phyloP scores from a whole-genome alignment of 345 rosid species.

The Schrenkiella parvula region DNA sequence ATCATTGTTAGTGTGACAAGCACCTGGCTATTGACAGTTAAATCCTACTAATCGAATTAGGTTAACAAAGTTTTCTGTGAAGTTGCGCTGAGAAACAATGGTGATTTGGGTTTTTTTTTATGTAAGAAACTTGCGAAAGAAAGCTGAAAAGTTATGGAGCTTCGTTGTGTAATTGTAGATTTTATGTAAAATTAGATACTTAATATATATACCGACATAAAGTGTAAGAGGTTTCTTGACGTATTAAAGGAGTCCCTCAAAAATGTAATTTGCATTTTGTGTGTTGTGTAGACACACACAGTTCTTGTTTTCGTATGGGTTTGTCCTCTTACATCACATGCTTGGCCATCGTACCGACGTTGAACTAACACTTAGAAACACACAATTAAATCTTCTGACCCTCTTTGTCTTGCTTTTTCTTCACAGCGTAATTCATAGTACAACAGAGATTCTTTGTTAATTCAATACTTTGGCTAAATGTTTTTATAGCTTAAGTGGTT shows the following conservation, averaged over 20 bases:
- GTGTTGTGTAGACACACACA: slow-evolving; percentile 11
- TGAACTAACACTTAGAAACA: neutral
- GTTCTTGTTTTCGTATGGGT: slow-evolving; percentile 19
- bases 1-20: neutral
- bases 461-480: neutral
- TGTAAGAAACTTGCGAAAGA: neutral
- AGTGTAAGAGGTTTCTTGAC: slow-evolving; percentile 1
- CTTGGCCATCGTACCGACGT: neutral
- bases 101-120: neutral
- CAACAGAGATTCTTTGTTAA: neutral
- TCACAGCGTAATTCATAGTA: neutral
- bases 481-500: neutral
- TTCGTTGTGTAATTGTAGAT: neutral
- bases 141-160: neutral
- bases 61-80: neutral
- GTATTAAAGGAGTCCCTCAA: neutral
- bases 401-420: neutral
- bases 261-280: slow-evolving; percentile 29
- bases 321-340: slow-evolving; percentile 24
- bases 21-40: neutral
- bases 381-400: neutral
- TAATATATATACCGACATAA: slow-evolving; percentile 3
- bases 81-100: neutral
- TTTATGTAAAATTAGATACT: neutral
- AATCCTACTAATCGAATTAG: neutral